Percentiles rank a stretch among this genome's conserved stretches.
Conservation (phyloP, 768 basidiomycete species). For the Amanita inopinata region DNA sequence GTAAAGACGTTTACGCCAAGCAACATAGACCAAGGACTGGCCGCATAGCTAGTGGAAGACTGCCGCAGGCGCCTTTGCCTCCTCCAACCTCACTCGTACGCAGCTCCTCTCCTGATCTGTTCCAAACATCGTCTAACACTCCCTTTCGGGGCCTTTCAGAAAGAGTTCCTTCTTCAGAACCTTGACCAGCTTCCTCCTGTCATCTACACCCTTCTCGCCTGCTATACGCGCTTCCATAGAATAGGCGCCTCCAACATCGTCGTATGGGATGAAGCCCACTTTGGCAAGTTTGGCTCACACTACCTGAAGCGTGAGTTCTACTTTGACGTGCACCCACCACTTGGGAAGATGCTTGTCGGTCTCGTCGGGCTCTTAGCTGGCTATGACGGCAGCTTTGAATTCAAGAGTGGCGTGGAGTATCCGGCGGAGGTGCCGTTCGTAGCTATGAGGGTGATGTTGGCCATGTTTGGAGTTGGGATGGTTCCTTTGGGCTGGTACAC, state of each 20-base stretch:
- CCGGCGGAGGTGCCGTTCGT: conserved; percentile 82
- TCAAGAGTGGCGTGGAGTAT: conserved; percentile 85
- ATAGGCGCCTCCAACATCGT: conserved; percentile 83
- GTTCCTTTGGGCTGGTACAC: conserved; percentile 98
- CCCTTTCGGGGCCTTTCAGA: conserved; percentile 24
- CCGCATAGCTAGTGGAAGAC: conserved; percentile 47
- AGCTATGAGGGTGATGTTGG: conserved; percentile 92
- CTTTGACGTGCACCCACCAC: conserved; percentile 97
- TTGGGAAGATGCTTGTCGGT: conserved; percentile 98
- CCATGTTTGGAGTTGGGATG: conserved; percentile 89
- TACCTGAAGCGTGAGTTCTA: conserved; percentile 99
- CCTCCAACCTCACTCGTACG: conserved; percentile 58
- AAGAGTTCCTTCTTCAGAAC: conserved; percentile 74
- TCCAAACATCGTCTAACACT: conserved; percentile 10
- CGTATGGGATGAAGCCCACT: conserved; percentile 99
- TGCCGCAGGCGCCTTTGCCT: conserved; percentile 49
- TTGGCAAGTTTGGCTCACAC: conserved; percentile 97
- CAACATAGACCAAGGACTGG: conserved; percentile 22
- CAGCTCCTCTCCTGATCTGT: conserved; percentile 16
- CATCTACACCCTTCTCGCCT: conserved; percentile 86
- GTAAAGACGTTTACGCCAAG: conserved; percentile 47
- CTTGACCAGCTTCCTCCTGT: conserved; percentile 68
- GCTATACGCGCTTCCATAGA: conserved; percentile 90
- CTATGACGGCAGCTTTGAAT: conserved; percentile 88
- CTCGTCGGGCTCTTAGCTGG: conserved; percentile 85